A percentile compares a stretch with the other conserved stretches of the same genome.
phyloP scores from a whole-genome alignment of 257 asterid genomes.

The Cordia subcordata region DNA sequence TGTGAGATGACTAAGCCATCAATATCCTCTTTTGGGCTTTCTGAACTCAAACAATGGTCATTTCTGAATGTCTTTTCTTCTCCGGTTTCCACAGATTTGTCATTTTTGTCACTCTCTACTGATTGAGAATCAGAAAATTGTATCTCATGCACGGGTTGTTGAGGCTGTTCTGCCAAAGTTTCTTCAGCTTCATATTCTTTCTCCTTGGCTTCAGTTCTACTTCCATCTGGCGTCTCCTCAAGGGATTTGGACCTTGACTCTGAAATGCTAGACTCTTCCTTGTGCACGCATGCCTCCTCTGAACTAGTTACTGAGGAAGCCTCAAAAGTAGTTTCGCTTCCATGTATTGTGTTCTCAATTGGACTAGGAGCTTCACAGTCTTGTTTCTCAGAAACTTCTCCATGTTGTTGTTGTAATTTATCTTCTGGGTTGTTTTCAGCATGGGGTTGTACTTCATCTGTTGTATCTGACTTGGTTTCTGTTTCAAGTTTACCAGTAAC shows the following conservation, averaged over 20 bases:
- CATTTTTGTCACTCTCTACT: constrained; percentile 6
- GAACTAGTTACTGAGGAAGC: constrained; percentile 4
- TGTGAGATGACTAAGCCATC: constrained; percentile 1
- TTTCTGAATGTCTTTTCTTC: constrained; percentile 3
- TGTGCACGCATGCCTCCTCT: constrained; percentile 5
- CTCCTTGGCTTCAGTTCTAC: not conserved
- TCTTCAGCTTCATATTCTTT: not conserved
- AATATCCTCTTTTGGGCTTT: constrained; percentile 4
- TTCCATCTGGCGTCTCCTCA: not conserved
- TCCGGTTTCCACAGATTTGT: constrained; percentile 9
- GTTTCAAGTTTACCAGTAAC: not conserved
- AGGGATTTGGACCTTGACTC: not conserved
- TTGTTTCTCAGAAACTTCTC: not conserved
- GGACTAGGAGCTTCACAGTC: constrained; percentile 1
- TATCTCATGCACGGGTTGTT: not conserved
- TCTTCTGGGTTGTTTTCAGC: not conserved
- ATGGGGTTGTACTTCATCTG: not conserved
- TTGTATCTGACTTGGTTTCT: not conserved
- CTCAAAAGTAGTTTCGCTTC: constrained; percentile 7
- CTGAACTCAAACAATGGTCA: constrained; percentile 3
- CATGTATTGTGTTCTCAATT: constrained; percentile 19
- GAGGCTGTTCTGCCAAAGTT: constrained; percentile 3
- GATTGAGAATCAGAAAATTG: not conserved
- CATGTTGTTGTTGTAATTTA: not conserved
- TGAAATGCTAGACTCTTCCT: constrained; percentile 1